Conservation (phyloP, 257 asterid species). For the Vinca minor region DNA sequence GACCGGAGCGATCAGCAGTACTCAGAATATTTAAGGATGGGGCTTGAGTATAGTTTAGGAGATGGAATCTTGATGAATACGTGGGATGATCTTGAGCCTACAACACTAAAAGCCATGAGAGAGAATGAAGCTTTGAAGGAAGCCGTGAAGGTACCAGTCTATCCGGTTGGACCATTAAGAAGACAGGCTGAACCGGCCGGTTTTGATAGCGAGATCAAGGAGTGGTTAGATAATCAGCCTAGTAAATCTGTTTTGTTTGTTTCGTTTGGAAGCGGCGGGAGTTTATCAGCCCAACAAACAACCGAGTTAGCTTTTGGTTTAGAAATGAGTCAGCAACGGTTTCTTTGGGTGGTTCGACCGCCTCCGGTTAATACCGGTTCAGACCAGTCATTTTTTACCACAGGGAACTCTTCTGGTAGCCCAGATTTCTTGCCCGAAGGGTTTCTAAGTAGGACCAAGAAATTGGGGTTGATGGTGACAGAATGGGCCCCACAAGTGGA, state of each 20-base stretch:
- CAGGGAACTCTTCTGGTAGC: constrained; percentile 11
- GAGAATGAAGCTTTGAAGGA: constrained; percentile 25
- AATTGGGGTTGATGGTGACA: constrained; percentile 26
- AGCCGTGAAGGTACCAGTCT: constrained; percentile 32
- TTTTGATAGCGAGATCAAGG: neutral
- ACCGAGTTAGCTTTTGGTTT: constrained; percentile 59
- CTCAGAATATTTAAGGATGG: constrained; percentile 24
- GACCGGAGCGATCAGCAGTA: constrained; percentile 49
- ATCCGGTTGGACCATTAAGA: constrained; percentile 51
- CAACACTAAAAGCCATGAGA: constrained; percentile 38
- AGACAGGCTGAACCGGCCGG: constrained; percentile 23
- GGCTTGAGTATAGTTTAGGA: constrained; percentile 10
- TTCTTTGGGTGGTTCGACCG: constrained; percentile 58
- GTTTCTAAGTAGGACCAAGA: constrained; percentile 23
- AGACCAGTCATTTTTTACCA: constrained; percentile 37
- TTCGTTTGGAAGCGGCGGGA: constrained; percentile 71
- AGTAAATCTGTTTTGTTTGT: constrained; percentile 44
- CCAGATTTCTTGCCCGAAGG: constrained; percentile 39
- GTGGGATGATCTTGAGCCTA: constrained; percentile 48
- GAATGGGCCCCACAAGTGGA: constrained; percentile 46
- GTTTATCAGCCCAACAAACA: constrained; percentile 31
- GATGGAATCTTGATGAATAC: constrained; percentile 68
- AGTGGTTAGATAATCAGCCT: constrained; percentile 56
- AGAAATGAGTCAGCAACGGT: constrained; percentile 48
- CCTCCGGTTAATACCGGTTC: constrained; percentile 34